Conservation (phyloP, 2,329 filamentous ascomycete species). For the Whalleya microplaca region DNA sequence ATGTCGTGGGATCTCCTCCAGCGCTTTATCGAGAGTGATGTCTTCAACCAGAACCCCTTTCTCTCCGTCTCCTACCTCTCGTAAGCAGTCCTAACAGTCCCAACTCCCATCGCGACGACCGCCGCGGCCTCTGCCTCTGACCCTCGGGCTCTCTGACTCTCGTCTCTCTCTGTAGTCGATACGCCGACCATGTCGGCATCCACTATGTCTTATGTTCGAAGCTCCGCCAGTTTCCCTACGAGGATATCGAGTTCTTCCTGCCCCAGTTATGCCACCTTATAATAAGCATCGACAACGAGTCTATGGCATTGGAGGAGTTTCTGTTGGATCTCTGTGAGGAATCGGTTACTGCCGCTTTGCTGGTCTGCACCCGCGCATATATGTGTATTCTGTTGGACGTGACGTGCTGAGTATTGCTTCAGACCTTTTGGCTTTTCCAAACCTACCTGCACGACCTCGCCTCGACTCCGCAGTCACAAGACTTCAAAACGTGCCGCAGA, state of each 20-base stretch:
- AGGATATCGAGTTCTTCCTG: slow-evolving; percentile 91
- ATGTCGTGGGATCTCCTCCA: slow-evolving; percentile 88
- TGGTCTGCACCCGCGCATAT: slow-evolving; percentile 59
- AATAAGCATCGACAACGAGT: slow-evolving; percentile 88
- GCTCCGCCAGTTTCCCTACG: slow-evolving; percentile 85
- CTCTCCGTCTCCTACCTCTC: slow-evolving; percentile 87
- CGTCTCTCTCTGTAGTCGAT: slow-evolving; percentile 61
- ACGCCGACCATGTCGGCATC: slow-evolving; percentile 87
- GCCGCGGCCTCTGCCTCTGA: slow-evolving; percentile 11
- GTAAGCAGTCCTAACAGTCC: slow-evolving; percentile 60
- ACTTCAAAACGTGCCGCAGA: slow-evolving; percentile 80
- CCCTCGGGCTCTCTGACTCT: background rate
- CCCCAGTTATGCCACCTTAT: slow-evolving; percentile 86
- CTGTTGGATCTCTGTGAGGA: slow-evolving; percentile 84
- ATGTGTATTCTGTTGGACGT: slow-evolving; percentile 12
- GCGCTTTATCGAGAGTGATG: slow-evolving; percentile 90
- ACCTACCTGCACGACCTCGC: slow-evolving; percentile 84
- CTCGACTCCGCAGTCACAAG: slow-evolving; percentile 72
- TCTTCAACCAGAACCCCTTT: slow-evolving; percentile 90
- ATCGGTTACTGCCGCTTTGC: slow-evolving; percentile 79
- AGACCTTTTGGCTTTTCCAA: slow-evolving; percentile 93
- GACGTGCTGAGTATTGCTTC: slow-evolving; percentile 30
- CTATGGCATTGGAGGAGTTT: slow-evolving; percentile 88
- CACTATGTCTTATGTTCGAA: slow-evolving; percentile 89
- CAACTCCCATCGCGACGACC: slow-evolving; percentile 15